These are phyloP conservation scores for Aureobasidium namibiae DNA, from an alignment of 2,329 filamentous ascomycete species.

Conservation along the genomic window DNA sequence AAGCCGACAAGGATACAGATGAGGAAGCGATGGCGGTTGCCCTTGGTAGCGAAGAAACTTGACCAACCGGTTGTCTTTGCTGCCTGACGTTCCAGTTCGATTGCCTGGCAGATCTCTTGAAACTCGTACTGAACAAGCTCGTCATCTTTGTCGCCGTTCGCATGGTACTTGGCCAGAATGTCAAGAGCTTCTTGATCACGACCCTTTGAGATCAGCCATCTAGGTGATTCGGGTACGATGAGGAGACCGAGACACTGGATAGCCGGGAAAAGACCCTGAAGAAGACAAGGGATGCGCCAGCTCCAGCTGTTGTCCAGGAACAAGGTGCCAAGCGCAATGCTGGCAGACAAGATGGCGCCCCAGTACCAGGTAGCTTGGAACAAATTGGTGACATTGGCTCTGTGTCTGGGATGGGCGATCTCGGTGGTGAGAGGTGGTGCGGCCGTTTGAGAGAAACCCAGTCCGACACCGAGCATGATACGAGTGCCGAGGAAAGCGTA, in stretches of 20 bases:
- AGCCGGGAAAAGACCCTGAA: slow-evolving; percentile 20
- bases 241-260: slow-evolving; percentile 18
- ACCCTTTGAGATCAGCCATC: slow-evolving; percentile 20
- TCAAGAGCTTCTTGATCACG: slow-evolving; percentile 21
- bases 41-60: slow-evolving; percentile 17
- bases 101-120: slow-evolving; percentile 50
- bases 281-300: slow-evolving; percentile 21
- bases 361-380: slow-evolving; percentile 23
- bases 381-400: slow-evolving; percentile 25
- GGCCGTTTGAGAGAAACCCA: slow-evolving; percentile 25
- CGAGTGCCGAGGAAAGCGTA: slow-evolving; percentile 18
- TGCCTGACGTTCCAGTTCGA: slow-evolving; percentile 47
- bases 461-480: slow-evolving; percentile 28
- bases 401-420: slow-evolving; percentile 8
- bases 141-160: slow-evolving; percentile 37
- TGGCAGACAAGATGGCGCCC: slow-evolving; percentile 21
- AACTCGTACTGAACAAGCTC: slow-evolving; percentile 52
- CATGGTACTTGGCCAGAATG: slow-evolving; percentile 36
- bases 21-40: slow-evolving; percentile 32
- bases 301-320: slow-evolving; percentile 18
- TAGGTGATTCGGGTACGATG: slow-evolving; percentile 20
- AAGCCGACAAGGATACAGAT: slow-evolving; percentile 31
- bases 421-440: slow-evolving; percentile 4
- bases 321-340: slow-evolving; percentile 19
- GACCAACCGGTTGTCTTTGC: slow-evolving; percentile 30